phyloP scores from a whole-genome alignment of 1,284 basidiomycete genomes.

The Coniferiporia weirii region DNA sequence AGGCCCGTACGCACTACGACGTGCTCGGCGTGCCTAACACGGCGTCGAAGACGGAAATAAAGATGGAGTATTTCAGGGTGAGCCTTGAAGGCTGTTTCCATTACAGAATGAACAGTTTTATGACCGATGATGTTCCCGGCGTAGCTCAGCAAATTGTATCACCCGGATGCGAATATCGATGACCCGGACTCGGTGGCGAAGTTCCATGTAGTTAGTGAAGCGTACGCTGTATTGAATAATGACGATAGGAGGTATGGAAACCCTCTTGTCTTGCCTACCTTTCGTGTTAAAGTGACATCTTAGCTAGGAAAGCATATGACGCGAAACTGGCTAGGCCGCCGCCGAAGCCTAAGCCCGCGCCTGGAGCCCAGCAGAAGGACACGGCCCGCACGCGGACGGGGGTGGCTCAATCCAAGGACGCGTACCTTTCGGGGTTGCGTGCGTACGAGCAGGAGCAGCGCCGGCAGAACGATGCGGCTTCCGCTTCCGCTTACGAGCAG shows the following conservation, averaged over 20 bases:
- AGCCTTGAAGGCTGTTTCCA: slow-evolving; percentile 17
- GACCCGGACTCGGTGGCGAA: slow-evolving; percentile 36
- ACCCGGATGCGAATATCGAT: too few species aligned
- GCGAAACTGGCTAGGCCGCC: too few species aligned
- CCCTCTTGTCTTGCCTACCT: background rate
- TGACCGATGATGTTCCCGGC: slow-evolving; percentile 12
- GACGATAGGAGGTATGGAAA: slow-evolving; percentile 39
- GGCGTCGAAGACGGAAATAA: background rate
- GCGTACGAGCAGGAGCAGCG: too few species aligned
- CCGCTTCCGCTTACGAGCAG: too few species aligned
- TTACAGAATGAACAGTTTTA: background rate
- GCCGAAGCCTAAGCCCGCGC: too few species aligned
- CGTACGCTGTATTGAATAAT: slow-evolving; percentile 42
- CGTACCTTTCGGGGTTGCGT: too few species aligned
- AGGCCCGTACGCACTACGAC: background rate
- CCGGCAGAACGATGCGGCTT: too few species aligned
- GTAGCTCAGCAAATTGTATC: too few species aligned
- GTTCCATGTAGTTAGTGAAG: slow-evolving; percentile 45
- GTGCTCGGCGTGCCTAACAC: background rate
- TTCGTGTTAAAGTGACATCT: background rate
- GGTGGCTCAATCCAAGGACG: too few species aligned
- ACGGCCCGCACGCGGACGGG: too few species aligned
- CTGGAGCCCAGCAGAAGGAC: too few species aligned
- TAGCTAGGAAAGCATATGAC: background rate
- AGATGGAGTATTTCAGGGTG: slow-evolving; percentile 18